Evolutionary conservation across 2,329 filamentous ascomycete genomes (phyloP).

Genomic region (Pseudodiploospora longispora): DNA sequence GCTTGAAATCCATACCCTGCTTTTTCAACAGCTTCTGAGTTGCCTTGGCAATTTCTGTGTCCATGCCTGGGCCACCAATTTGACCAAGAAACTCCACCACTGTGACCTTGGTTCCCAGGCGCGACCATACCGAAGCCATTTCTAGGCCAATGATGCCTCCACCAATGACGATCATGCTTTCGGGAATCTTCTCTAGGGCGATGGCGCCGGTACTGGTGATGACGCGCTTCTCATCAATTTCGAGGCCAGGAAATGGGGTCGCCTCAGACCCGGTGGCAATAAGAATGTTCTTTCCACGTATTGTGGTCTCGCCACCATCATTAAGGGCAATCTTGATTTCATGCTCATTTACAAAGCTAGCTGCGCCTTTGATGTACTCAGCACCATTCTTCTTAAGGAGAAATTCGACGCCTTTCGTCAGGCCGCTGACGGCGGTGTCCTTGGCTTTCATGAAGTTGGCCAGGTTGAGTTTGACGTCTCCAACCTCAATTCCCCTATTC

Average conservation of each 20-base stretch:
- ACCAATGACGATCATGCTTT: constrained; percentile 95
- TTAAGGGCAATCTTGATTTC: constrained; percentile 84
- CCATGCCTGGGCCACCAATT: constrained; percentile 98
- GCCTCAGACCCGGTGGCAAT: constrained; percentile 94
- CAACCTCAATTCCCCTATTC: constrained; percentile 92
- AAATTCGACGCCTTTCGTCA: constrained; percentile 97
- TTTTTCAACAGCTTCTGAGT: constrained; percentile 89
- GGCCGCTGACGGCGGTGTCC: constrained; percentile 75
- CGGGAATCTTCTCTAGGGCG: constrained; percentile 79
- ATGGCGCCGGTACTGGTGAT: constrained; percentile 95
- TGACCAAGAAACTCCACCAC: constrained; percentile 94
- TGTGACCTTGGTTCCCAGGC: constrained; percentile 87
- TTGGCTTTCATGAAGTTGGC: constrained; percentile 97
- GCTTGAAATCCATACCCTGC: constrained; percentile 98
- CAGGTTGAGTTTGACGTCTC: constrained; percentile 94
- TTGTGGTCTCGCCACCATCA: constrained; percentile 82
- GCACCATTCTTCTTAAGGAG: constrained; percentile 99
- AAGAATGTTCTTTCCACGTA: constrained; percentile 93
- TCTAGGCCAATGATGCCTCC: constrained; percentile 98
- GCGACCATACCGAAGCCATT: constrained; percentile 97
- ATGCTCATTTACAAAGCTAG: constrained; percentile 79
- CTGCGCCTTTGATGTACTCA: constrained; percentile 93
- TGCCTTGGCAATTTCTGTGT: constrained; percentile 82
- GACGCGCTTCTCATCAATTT: constrained; percentile 95
- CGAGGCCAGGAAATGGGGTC: constrained; percentile 91